Evolutionary conservation across 208 protist species (phyloP).

Genomic region (Acanthamoeba triangularis): DNA sequence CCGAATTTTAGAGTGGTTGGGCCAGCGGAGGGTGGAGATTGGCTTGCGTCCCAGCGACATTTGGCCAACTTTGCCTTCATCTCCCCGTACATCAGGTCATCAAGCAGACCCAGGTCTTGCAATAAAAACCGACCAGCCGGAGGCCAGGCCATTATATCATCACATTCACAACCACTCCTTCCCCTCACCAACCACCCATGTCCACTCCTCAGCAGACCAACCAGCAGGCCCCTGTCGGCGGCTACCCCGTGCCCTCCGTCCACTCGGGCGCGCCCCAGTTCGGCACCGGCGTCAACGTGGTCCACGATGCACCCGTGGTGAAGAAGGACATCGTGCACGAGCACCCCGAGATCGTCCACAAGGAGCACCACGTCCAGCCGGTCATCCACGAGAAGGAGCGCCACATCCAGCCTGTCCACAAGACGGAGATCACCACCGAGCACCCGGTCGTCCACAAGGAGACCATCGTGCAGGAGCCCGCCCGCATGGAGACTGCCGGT

Average conservation of each 20-base stretch:
- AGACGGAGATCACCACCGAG: constrained; percentile 15
- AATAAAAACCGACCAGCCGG: no score
- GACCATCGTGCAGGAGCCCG: constrained; percentile 12
- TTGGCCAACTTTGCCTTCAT: no score
- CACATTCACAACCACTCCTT: no score
- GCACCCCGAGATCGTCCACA: background rate
- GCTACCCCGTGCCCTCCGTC: background rate
- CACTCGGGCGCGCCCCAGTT: background rate
- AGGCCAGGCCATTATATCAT: no score
- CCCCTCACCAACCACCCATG: background rate
- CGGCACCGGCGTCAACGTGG: background rate
- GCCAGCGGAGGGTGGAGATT: no score
- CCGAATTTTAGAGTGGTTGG: no score
- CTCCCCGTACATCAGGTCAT: no score
- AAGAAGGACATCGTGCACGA: background rate
- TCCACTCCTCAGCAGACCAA: background rate
- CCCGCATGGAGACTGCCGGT: no score
- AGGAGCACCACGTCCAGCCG: constrained; percentile 43
- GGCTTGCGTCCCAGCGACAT: no score
- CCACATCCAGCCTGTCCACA: constrained; percentile 17
- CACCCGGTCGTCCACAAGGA: background rate
- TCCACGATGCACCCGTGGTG: background rate
- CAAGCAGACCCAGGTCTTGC: no score
- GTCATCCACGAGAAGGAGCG: constrained; percentile 52
- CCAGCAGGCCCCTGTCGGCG: background rate